Percentiles rank a stretch among this genome's conserved stretches.
phyloP scores from a whole-genome alignment of 106 monocot genomes.

The Narthecium ossifragum region DNA sequence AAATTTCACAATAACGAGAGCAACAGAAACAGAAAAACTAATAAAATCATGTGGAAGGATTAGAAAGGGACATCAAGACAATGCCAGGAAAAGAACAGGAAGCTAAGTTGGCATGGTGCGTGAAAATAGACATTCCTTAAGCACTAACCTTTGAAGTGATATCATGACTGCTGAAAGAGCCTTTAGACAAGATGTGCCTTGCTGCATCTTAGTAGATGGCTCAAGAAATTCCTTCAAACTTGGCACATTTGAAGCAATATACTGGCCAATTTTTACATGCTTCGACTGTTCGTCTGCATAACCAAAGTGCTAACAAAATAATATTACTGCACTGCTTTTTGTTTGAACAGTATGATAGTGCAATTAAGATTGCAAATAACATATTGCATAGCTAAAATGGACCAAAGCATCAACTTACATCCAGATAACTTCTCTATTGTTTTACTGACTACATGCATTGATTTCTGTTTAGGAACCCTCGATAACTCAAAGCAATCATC shows the following conservation, averaged over 20 bases:
- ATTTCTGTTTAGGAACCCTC: slow-evolving; percentile 72
- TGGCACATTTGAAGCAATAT: slow-evolving; percentile 75
- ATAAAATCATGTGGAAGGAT: too few relatives aligned
- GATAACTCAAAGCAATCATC: slow-evolving; percentile 92
- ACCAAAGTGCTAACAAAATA: background rate
- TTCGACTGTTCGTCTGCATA: slow-evolving; percentile 59
- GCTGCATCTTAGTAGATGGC: slow-evolving; percentile 30
- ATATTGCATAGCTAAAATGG: too few relatives aligned
- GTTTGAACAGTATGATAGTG: too few relatives aligned
- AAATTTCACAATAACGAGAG: too few relatives aligned
- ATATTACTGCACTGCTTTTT: too few relatives aligned
- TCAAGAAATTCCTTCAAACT: slow-evolving; percentile 76
- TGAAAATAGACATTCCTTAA: too few relatives aligned
- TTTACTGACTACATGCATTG: slow-evolving; percentile 68
- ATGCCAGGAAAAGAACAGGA: background rate
- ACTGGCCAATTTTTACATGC: slow-evolving; percentile 76
- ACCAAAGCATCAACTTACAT: slow-evolving; percentile 49
- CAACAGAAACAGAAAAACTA: too few relatives aligned
- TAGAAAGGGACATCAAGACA: background rate
- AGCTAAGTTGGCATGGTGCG: background rate
- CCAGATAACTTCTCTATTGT: slow-evolving; percentile 71
- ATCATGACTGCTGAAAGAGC: slow-evolving; percentile 74
- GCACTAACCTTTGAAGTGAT: slow-evolving; percentile 64
- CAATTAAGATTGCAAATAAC: too few relatives aligned
- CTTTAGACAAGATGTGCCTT: slow-evolving; percentile 52